phyloP scores from a whole-genome alignment of 2,329 filamentous ascomycete species.

The Volutella citrinella region DNA sequence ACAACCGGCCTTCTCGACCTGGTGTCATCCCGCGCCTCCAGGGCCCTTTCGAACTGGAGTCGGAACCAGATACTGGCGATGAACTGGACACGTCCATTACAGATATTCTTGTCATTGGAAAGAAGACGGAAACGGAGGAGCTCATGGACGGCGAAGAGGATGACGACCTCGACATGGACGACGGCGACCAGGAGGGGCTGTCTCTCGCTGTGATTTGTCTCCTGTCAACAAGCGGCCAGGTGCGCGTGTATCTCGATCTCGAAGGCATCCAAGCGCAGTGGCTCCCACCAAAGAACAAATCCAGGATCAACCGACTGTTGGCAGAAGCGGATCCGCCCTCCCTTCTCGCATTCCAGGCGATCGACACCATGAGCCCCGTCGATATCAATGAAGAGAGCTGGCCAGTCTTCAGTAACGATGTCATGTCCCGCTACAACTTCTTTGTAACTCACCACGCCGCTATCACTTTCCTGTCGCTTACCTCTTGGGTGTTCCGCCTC shows the following conservation, averaged over 20 bases:
- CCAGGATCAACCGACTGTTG: conserved; percentile 39
- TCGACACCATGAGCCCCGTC: conserved; percentile 54
- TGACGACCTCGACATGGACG: conserved; percentile 55
- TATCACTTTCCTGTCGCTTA: conserved; percentile 58
- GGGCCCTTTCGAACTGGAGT: conserved; percentile 57
- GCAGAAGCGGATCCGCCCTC: conserved; percentile 41
- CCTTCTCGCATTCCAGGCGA: conserved; percentile 59
- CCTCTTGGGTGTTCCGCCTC: conserved; percentile 62
- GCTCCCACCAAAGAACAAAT: conserved; percentile 56
- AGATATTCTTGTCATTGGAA: conserved; percentile 61
- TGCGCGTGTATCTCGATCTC: conserved; percentile 60
- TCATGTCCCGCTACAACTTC: conserved; percentile 60
- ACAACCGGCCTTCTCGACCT: conserved; percentile 53
- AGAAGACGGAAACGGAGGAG: conserved; percentile 58
- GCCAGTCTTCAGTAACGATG: conserved; percentile 61
- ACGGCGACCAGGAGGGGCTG: conserved; percentile 56
- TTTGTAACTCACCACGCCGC: conserved; percentile 60
- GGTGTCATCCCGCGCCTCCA: conserved; percentile 59
- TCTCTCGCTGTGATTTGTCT: conserved; percentile 60
- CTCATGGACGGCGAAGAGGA: conserved; percentile 64
- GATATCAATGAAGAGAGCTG: conserved; percentile 57
- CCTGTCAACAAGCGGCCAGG: conserved; percentile 57
- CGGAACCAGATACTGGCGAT: conserved; percentile 55
- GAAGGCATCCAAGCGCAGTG: conserved; percentile 65
- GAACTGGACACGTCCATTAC: conserved; percentile 55